These are phyloP conservation scores for Colletotrichum noveboracense DNA, from an alignment of 2,329 filamentous ascomycete genomes.

Conservation along the genomic window DNA sequence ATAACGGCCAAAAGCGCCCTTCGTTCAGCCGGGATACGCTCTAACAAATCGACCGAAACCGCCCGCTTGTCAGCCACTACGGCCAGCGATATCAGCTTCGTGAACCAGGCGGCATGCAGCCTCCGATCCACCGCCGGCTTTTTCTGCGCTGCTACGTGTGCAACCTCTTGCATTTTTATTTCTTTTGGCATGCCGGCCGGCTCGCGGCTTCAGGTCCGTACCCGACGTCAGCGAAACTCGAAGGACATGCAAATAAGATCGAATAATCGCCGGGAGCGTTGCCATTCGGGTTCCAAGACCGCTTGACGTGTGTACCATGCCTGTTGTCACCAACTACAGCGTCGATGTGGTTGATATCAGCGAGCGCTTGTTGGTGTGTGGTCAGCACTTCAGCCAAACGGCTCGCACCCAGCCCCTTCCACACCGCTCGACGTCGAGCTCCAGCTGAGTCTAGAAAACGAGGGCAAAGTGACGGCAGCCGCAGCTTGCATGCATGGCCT, in stretches of 20 bases:
- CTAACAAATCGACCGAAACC: neutral
- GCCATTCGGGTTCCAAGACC: neutral
- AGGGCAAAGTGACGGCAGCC: constrained; percentile 18
- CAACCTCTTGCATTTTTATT: neutral
- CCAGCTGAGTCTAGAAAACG: constrained; percentile 6
- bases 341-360: constrained; percentile 7
- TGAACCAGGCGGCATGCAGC: neutral
- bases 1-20: neutral
- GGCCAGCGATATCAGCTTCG: neutral
- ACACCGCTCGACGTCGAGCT: constrained; percentile 16
- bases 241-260: neutral
- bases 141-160: neutral
- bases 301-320: neutral
- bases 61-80: constrained; percentile 6
- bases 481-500: constrained; percentile 12
- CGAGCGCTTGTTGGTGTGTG: neutral
- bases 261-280: neutral
- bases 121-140: neutral
- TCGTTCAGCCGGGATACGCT: neutral
- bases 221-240: neutral
- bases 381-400: constrained; percentile 21
- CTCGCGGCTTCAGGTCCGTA: neutral
- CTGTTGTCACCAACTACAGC: neutral
- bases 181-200: neutral
- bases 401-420: constrained; percentile 16